Conservation (phyloP, 345 rosid species). For the Euphorbia tirucalli region DNA sequence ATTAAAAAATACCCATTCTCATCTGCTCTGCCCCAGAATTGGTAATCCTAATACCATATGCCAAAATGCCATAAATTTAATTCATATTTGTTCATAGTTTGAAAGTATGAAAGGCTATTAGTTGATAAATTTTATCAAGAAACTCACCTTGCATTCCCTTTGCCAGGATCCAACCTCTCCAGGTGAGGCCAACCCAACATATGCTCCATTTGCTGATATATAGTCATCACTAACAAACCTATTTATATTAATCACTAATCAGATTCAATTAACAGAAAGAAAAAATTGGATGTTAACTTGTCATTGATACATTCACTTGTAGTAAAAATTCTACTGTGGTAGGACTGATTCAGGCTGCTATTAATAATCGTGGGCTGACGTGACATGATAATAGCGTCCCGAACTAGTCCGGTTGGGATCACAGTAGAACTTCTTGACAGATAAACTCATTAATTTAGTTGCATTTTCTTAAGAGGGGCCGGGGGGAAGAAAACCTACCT, state of each 20-base stretch:
- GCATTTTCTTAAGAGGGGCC: no score
- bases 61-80: background rate
- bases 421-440: no score
- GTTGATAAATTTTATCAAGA: background rate
- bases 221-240: conserved; percentile 17
- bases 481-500: conserved; percentile 17
- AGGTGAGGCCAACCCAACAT: conserved; percentile 29
- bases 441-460: no score
- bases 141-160: conserved; percentile 28
- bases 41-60: conserved; percentile 12
- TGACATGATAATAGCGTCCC: no score
- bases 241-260: background rate
- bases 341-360: no score
- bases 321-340: no score
- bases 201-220: conserved; percentile 25
- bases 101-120: background rate
- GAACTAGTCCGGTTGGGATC: no score
- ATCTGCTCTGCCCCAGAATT: conserved; percentile 27
- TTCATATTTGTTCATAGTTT: background rate
- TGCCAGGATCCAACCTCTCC: conserved; percentile 37
- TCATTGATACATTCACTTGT: no score
- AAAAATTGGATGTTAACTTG: no score
- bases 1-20: conserved; percentile 21
- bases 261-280: background rate
- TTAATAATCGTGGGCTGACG: no score